Evolutionary conservation across 2,329 filamentous ascomycete species (phyloP).

Genomic region (Neonectria hederae): DNA sequence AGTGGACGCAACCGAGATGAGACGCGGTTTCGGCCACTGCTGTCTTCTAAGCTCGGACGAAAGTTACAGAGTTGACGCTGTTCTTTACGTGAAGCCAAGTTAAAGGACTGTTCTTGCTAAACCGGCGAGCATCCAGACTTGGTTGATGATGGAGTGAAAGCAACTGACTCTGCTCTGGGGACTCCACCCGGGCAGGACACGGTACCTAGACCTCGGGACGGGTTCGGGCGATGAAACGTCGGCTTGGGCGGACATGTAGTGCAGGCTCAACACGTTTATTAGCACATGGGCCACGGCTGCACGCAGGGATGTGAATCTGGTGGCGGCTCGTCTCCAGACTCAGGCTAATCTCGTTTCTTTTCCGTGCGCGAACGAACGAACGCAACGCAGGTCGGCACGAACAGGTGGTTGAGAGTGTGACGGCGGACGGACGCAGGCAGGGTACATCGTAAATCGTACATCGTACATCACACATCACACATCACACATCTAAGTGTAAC

Average conservation of each 20-base stretch:
- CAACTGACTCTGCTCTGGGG: not conserved
- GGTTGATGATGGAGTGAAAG: not conserved
- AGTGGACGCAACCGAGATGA: conserved; percentile 31
- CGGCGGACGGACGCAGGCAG: not conserved
- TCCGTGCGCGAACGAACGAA: not conserved
- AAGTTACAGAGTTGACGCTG: not conserved
- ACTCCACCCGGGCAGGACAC: not conserved
- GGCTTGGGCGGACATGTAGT: not conserved
- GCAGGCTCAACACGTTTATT: not conserved
- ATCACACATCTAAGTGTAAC: not conserved
- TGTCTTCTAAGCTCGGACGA: not conserved
- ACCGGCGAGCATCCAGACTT: not conserved
- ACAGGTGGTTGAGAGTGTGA: conserved; percentile 10
- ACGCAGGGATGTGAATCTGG: conserved; percentile 12
- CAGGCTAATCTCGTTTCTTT: not conserved
- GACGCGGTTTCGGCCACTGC: conserved; percentile 28
- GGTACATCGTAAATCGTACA: not conserved
- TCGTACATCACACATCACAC: too few species aligned
- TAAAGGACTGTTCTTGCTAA: not conserved
- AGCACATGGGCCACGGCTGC: not conserved
- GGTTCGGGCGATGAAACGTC: conserved; percentile 1
- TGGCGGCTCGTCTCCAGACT: not conserved
- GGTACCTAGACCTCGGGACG: not conserved
- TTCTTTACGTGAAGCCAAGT: not conserved
- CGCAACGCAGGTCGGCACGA: not conserved